A percentile compares a stretch with the other conserved stretches of the same genome.
phyloP scores from a whole-genome alignment of 352 stramenopile species.

The Phytophthora sojae region DNA sequence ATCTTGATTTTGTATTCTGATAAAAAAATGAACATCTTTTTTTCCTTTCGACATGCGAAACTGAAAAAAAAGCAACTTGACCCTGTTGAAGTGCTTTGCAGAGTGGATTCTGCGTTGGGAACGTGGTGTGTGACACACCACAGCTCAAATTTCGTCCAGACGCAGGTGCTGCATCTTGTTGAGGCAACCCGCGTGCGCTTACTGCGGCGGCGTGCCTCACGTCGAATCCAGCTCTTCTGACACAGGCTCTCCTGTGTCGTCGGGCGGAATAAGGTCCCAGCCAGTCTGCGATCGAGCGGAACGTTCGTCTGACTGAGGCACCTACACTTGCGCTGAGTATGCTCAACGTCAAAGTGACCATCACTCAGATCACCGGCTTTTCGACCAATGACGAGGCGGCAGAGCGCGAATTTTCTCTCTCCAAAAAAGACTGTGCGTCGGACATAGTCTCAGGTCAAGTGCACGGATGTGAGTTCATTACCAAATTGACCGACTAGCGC shows the following conservation, averaged over 20 bases:
- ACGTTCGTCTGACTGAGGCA: slow-evolving; percentile 21
- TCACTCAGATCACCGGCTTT: slow-evolving; percentile 22
- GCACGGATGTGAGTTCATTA: slow-evolving; percentile 22
- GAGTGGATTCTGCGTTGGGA: slow-evolving; percentile 27
- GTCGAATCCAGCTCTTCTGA: slow-evolving; percentile 8
- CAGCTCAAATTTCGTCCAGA: not conserved
- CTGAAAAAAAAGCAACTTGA: slow-evolving; percentile 4
- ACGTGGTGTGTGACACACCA: slow-evolving; percentile 11
- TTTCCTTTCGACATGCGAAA: slow-evolving; percentile 3
- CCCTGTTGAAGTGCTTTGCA: not conserved
- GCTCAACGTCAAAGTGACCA: slow-evolving; percentile 29
- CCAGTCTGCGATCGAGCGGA: slow-evolving; percentile 21
- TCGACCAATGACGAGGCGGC: slow-evolving; percentile 19
- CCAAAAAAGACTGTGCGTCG: slow-evolving; percentile 11
- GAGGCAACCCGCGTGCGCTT: slow-evolving; percentile 1
- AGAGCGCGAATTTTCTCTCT: slow-evolving; percentile 29
- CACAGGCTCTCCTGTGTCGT: not conserved
- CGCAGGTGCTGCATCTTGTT: not conserved
- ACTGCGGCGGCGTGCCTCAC: not conserved
- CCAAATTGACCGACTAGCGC: slow-evolving; percentile 14
- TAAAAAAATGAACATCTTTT: slow-evolving; percentile 13
- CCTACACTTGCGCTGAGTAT: slow-evolving; percentile 11
- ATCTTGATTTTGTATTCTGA: slow-evolving; percentile 27
- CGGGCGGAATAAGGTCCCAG: slow-evolving; percentile 1
- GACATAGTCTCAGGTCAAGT: slow-evolving; percentile 6